Evolutionary conservation across 345 rosid genomes (phyloP), one percentile per base, ranked within the genome.

Genomic region (Noccaea bulbosa): DNA sequence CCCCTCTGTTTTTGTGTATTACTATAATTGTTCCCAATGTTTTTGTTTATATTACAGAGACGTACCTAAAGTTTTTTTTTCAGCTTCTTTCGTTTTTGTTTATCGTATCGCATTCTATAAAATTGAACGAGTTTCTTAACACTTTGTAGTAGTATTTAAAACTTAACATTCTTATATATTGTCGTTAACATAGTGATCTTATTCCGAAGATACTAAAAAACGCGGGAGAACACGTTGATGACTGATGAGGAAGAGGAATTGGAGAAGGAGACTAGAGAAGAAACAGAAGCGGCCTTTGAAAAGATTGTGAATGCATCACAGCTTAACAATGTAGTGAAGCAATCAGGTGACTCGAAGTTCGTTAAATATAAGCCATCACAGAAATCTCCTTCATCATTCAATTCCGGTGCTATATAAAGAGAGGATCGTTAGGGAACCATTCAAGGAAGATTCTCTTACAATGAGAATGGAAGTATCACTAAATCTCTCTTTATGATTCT

Each of bases 321-420:
- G 64, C 95, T 87, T 0, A 88, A 81, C 54, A 90, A 88, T 75
- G 95, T 92, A 6, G 82, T 86, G 2, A 83, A 81, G 52, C 89
- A 84, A 69, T 83, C 89, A 4, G 67, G 86, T 0, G 92, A 81
- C 20, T 85, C 92, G 0, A 82, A 87, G 71, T 83, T 80, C 59
- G 86, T 93, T 9, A 88, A 88, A 77, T 93, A 86, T 50, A 88
- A 86, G 83, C 89, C 98, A 46, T 88, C 97, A 0, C 65, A 85
- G 76, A 90, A 87, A 54, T 79, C 90, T 0, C 81, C 6, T 6
- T 7, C 85, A 11, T 91, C 95, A 0, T 90, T 86, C 52, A 92
- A 87, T 78, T 90, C 92, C 0, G 96, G 96, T 48, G 96, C 95
- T 30, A 92, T n/a, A n/a, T n/a, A n/a, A 80, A 65, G 93, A 90